Percentiles rank a stretch among this genome's conserved stretches.
Evolutionary conservation across 768 basidiomycete species (phyloP).

Genomic region (Tylopilus cervinicoccineus): DNA sequence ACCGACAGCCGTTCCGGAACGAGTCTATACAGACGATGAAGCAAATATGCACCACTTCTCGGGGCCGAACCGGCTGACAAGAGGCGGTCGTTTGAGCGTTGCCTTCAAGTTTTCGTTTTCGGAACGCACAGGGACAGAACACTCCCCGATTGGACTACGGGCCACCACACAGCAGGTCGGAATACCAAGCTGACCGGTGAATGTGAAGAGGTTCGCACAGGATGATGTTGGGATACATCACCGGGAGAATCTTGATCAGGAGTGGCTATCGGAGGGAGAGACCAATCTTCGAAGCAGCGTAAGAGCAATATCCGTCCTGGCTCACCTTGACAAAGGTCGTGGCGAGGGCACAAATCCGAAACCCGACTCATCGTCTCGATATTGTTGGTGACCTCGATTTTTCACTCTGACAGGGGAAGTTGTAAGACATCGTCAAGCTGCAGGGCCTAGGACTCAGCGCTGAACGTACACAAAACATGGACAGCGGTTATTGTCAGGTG

Average conservation of each 20-base stretch:
- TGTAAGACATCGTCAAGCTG: slow-evolving; percentile 54
- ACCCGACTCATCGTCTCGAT: slow-evolving; percentile 48
- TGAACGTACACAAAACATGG: slow-evolving; percentile 65
- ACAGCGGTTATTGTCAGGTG: slow-evolving; percentile 46
- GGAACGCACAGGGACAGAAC: too few species aligned
- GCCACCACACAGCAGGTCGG: too few species aligned
- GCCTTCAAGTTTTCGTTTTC: too few species aligned
- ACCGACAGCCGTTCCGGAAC: too few species aligned
- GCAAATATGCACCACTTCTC: too few species aligned
- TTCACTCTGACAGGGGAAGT: slow-evolving; percentile 55
- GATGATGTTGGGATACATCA: slow-evolving; percentile 53
- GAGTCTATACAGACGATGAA: too few species aligned
- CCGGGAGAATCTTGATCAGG: slow-evolving; percentile 46
- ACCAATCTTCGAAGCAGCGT: slow-evolving; percentile 43
- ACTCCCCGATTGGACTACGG: too few species aligned
- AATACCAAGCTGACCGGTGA: too few species aligned
- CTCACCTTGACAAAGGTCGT: slow-evolving; percentile 33
- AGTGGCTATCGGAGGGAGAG: slow-evolving; percentile 50
- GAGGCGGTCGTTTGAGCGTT: too few species aligned
- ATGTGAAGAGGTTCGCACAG: too few species aligned
- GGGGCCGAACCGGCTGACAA: too few species aligned
- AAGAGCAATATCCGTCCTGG: neutral
- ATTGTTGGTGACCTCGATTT: slow-evolving; percentile 57
- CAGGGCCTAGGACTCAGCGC: slow-evolving; percentile 65
- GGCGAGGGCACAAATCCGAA: slow-evolving; percentile 20